Conservation (phyloP, 169 alveolate genomes). For the Cryptosporidium xiaoi region DNA sequence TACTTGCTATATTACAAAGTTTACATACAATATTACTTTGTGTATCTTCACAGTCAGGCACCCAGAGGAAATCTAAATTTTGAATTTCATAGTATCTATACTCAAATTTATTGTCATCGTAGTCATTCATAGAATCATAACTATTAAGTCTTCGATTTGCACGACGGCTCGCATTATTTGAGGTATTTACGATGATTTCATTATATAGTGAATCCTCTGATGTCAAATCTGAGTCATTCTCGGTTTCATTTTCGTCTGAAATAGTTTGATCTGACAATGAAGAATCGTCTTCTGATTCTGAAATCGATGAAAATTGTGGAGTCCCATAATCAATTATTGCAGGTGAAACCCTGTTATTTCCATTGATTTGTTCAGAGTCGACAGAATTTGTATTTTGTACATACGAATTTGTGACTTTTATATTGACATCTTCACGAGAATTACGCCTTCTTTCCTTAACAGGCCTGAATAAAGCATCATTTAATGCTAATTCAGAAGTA, state of each 20-base stretch:
- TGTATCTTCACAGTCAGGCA: constrained; percentile 28
- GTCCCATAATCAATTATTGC: not conserved
- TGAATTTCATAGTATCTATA: constrained; percentile 18
- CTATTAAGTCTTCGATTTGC: not conserved
- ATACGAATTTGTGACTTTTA: no score
- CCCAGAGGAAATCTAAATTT: constrained; percentile 24
- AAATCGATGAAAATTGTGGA: not conserved
- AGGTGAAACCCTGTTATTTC: not conserved
- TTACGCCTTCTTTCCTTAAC: no score
- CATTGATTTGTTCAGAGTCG: not conserved
- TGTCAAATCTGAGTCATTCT: constrained; percentile 27
- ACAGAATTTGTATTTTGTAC: no score
- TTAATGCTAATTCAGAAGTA: no score
- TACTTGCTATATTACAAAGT: constrained; percentile 17
- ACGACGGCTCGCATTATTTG: constrained; percentile 12
- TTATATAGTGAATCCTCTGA: constrained; percentile 62
- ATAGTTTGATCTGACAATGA: constrained; percentile 21
- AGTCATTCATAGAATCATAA: not conserved
- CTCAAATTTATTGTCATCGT: constrained; percentile 15
- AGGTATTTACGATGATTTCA: constrained; percentile 13
- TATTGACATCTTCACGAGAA: no score
- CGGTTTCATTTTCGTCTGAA: constrained; percentile 26
- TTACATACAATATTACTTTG: constrained; percentile 6
- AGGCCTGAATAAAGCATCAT: no score
- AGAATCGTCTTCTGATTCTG: constrained; percentile 16